These are phyloP conservation scores for Przewalskia tangutica DNA, from an alignment of 257 asterid species.

Conservation along the genomic window DNA sequence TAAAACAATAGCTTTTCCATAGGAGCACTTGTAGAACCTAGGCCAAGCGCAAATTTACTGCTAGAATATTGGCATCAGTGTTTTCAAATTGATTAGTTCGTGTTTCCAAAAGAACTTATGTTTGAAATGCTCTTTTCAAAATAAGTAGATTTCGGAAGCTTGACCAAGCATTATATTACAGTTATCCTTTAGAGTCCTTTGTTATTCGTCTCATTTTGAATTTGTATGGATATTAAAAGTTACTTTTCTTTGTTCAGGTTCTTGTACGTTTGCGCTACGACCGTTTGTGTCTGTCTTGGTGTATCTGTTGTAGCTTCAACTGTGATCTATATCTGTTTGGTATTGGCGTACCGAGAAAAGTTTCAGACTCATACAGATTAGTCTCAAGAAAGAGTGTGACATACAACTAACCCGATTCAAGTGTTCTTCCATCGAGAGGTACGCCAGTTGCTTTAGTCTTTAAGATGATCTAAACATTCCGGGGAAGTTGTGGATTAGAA, in stretches of 20 bases:
- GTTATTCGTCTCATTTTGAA: not conserved
- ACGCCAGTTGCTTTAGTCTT: slow-evolving; percentile 5
- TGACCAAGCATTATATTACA: too few relatives aligned
- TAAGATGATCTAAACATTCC: not conserved
- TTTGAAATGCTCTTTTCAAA: too few relatives aligned
- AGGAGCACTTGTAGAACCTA: too few relatives aligned
- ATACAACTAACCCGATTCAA: not conserved
- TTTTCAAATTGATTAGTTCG: too few relatives aligned
- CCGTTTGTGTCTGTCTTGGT: slow-evolving; percentile 57
- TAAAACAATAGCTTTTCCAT: too few relatives aligned
- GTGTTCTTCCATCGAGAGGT: not conserved
- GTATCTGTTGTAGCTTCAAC: slow-evolving; percentile 41
- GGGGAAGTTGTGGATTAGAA: not conserved
- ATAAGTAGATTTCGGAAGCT: too few relatives aligned
- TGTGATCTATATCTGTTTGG: slow-evolving; percentile 30
- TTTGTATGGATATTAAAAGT: not conserved
- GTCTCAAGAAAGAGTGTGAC: not conserved
- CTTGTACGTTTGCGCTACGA: slow-evolving; percentile 69
- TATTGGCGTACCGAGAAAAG: slow-evolving; percentile 21
- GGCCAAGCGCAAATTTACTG: too few relatives aligned
- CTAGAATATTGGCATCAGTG: too few relatives aligned
- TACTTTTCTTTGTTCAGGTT: slow-evolving; percentile 35
- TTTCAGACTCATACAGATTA: slow-evolving; percentile 8
- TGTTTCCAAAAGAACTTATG: too few relatives aligned
- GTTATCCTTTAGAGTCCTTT: too few relatives aligned